A percentile compares a stretch with the other conserved stretches of the same genome.
Evolutionary conservation across 2,329 filamentous ascomycete species (phyloP).

Genomic region (Talaromyces sp.): DNA sequence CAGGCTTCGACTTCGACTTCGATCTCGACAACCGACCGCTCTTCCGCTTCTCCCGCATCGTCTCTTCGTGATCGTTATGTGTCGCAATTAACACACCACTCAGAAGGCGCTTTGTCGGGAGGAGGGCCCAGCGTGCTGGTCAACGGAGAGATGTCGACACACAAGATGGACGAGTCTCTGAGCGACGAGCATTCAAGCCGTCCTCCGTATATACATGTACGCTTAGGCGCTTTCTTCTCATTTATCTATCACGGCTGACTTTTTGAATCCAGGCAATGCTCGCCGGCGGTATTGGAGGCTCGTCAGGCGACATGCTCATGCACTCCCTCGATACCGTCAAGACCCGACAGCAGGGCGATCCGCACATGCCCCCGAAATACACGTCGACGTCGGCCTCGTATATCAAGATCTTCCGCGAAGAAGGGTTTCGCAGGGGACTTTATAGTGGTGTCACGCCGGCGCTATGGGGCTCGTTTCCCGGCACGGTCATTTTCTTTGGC

Average conservation of each 20-base stretch:
- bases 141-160: background rate
- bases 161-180: conserved; percentile 3
- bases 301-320: conserved; percentile 95
- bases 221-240: conserved; percentile 20
- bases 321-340: conserved; percentile 98
- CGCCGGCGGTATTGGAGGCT: conserved; percentile 86
- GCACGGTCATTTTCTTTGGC: conserved; percentile 92
- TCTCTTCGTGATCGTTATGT: conserved; percentile 23
- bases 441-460: conserved; percentile 94
- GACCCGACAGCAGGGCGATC: conserved; percentile 94
- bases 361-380: conserved; percentile 88
- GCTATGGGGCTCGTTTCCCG: conserved; percentile 84
- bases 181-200: conserved; percentile 50
- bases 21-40: conserved; percentile 17
- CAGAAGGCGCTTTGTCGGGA: background rate
- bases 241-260: background rate
- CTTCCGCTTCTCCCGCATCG: background rate
- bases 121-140: background rate
- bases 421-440: conserved; percentile 76
- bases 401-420: conserved; percentile 85
- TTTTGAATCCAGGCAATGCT: conserved; percentile 69
- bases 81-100: conserved; percentile 15
- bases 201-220: conserved; percentile 60
- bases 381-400: conserved; percentile 86
- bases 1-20: conserved; percentile 41